phyloP scores from a whole-genome alignment of 257 asterid species.

The Nicotiana sylvestris region DNA sequence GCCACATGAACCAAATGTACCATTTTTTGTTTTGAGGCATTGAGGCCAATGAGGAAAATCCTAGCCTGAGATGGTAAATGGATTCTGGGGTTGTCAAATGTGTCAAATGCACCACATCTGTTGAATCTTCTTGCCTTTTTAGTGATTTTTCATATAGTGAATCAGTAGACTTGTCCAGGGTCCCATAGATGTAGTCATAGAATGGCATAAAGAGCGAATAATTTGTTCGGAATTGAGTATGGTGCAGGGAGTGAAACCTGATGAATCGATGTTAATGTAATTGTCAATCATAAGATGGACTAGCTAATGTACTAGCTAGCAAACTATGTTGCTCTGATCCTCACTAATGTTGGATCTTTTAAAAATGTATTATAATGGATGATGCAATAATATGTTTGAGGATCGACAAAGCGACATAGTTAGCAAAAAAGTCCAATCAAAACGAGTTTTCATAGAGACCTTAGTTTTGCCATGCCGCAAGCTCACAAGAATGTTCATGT shows the following conservation, averaged over 20 bases:
- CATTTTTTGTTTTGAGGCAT: slow-evolving; percentile 30
- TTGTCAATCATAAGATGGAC: neutral
- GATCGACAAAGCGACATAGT: neutral
- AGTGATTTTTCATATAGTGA: slow-evolving; percentile 31
- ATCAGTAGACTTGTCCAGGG: slow-evolving; percentile 43
- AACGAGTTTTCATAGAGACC: neutral
- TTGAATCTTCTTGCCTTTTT: slow-evolving; percentile 33
- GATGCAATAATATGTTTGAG: neutral
- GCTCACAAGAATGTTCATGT: neutral
- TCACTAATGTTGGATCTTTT: neutral
- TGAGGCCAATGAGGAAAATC: slow-evolving; percentile 53
- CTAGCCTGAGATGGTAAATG: slow-evolving; percentile 47
- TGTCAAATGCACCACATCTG: slow-evolving; percentile 50
- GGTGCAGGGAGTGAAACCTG: slow-evolving; percentile 68
- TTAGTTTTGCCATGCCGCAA: neutral
- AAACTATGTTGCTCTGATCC: neutral
- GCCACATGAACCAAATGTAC: slow-evolving; percentile 34
- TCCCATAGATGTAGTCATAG: slow-evolving; percentile 53
- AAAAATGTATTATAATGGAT: neutral
- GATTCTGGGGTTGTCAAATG: slow-evolving; percentile 61
- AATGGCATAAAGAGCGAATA: slow-evolving; percentile 61
- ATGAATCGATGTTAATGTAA: neutral
- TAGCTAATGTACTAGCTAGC: too few relatives aligned
- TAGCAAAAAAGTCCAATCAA: neutral
- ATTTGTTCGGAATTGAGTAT: slow-evolving; percentile 63